phyloP scores from a whole-genome alignment of 257 asterid species.

The Solanum lycopersicoides region DNA sequence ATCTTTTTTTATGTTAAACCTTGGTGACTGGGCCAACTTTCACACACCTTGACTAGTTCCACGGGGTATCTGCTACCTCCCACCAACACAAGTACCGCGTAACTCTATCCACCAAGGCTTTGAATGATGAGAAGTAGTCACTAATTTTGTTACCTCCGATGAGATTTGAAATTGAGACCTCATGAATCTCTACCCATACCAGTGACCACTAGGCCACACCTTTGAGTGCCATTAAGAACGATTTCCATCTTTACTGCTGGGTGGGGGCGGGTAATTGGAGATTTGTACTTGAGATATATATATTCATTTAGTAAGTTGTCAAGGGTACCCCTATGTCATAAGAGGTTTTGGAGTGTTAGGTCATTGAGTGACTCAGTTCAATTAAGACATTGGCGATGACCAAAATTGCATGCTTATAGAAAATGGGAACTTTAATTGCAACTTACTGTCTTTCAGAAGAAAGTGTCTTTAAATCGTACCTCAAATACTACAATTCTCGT shows the following conservation, averaged over 20 bases:
- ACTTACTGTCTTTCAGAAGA: background rate
- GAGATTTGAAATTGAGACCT: background rate
- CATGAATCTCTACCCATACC: background rate
- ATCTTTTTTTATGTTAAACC: background rate
- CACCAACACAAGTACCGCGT: background rate
- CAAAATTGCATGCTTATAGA: background rate
- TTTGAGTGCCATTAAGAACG: background rate
- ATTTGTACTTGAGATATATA: background rate
- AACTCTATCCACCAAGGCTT: background rate
- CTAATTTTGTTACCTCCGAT: background rate
- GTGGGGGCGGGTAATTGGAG: background rate
- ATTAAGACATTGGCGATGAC: background rate
- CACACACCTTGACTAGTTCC: background rate
- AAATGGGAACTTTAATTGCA: background rate
- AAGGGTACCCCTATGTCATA: background rate
- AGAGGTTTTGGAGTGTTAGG: background rate
- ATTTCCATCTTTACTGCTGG: background rate
- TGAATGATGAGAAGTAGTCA: background rate
- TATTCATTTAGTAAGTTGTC: background rate
- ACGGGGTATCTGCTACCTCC: background rate
- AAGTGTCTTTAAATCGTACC: background rate
- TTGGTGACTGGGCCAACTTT: background rate
- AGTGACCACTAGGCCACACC: background rate
- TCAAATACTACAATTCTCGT: background rate
- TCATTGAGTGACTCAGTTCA: background rate